Conservation (phyloP, 176 grass and related monocot species). For the Eleusine coracana region DNA sequence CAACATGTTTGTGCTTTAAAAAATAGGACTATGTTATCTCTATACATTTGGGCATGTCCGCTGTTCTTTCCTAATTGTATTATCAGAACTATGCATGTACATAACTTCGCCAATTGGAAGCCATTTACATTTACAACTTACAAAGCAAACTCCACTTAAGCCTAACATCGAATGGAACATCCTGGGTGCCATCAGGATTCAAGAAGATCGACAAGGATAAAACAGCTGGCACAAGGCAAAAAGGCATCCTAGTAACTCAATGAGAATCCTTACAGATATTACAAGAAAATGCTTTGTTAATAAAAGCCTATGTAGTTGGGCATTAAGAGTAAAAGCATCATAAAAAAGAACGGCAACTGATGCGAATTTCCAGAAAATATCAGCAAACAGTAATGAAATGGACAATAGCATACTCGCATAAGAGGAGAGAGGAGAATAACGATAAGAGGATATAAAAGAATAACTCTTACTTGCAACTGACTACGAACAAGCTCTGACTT, state of each 20-base stretch:
- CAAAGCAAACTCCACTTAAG: background rate
- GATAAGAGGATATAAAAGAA: constrained; percentile 18
- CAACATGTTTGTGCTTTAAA: background rate
- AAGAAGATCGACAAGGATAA: constrained; percentile 9
- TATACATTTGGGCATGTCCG: background rate
- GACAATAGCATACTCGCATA: constrained; percentile 1
- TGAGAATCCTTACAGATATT: constrained; percentile 11
- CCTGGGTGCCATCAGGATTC: constrained; percentile 14
- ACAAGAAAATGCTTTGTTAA: constrained; percentile 7
- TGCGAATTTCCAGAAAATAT: constrained; percentile 19
- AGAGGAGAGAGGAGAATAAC: background rate
- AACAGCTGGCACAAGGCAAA: background rate
- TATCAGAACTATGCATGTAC: background rate
- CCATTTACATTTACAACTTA: background rate
- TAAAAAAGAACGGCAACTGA: background rate
- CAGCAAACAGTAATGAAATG: background rate
- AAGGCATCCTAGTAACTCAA: constrained; percentile 2
- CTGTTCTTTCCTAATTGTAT: constrained; percentile 9
- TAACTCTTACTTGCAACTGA: constrained; percentile 78
- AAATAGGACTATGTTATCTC: constrained; percentile 1
- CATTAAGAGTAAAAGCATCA: constrained; percentile 1
- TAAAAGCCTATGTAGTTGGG: background rate
- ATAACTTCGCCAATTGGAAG: constrained; percentile 15
- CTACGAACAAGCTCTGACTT: constrained; percentile 54
- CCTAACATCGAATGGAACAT: constrained; percentile 16